Conservation (phyloP, 805 yeast genomes). For the Candida methanosorbosa region DNA sequence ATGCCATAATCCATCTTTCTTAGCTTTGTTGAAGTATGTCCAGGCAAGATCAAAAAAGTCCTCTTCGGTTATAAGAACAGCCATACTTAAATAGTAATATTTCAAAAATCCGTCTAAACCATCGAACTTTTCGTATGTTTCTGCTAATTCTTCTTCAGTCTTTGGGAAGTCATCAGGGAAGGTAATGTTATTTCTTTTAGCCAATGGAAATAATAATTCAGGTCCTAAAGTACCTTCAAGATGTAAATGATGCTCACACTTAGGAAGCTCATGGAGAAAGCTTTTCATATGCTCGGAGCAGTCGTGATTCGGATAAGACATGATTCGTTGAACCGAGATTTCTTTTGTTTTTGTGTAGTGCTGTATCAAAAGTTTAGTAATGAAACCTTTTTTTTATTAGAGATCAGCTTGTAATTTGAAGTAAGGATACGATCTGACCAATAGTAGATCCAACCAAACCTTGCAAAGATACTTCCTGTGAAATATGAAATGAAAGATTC, state of each 20-base stretch:
- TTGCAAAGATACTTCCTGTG: no score
- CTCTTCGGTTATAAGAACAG: constrained; percentile 56
- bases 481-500: no score
- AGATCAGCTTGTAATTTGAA: no score
- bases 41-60: constrained; percentile 74
- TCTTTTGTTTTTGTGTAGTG: no score
- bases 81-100: constrained; percentile 74
- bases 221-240: constrained; percentile 79
- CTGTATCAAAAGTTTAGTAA: no score
- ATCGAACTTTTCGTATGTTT: constrained; percentile 50
- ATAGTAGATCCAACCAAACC: no score
- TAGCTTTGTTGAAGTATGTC: constrained; percentile 56
- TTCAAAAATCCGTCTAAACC: constrained; percentile 73
- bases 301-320: constrained; percentile 11
- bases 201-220: constrained; percentile 56
- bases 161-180: constrained; percentile 60
- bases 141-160: constrained; percentile 46
- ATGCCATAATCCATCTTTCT: constrained; percentile 54
- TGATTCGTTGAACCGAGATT: no score
- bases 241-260: constrained; percentile 84
- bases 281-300: constrained; percentile 29
- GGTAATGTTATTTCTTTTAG: constrained; percentile 50
- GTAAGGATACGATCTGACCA: no score
- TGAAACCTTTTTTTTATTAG: no score
- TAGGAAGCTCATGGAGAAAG: constrained; percentile 65